phyloP scores from a whole-genome alignment of 768 basidiomycete species.

The Calvatia gigantea region DNA sequence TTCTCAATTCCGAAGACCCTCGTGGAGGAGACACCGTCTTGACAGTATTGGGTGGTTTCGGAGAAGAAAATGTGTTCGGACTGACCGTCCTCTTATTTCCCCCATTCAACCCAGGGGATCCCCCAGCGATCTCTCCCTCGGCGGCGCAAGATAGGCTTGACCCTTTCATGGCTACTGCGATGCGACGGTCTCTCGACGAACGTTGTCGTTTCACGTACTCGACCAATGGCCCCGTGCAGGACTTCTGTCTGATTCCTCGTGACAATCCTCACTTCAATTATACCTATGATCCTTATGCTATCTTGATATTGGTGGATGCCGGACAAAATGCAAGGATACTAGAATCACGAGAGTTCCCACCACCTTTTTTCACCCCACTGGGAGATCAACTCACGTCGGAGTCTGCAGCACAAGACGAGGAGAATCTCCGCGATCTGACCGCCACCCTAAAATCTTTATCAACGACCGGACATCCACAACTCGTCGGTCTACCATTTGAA shows the following conservation, averaged over 20 bases:
- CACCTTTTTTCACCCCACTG: slow-evolving; percentile 38
- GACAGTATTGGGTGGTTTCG: slow-evolving; percentile 74
- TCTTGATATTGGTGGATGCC: slow-evolving; percentile 58
- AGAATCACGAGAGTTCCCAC: slow-evolving; percentile 72
- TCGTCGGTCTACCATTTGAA: slow-evolving; percentile 2
- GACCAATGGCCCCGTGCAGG: slow-evolving; percentile 60
- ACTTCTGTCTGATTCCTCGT: slow-evolving; percentile 75
- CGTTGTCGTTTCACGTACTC: slow-evolving; percentile 53
- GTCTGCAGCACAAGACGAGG: not conserved
- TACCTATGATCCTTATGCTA: slow-evolving; percentile 62
- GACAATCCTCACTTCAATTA: slow-evolving; percentile 67
- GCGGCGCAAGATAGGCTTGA: slow-evolving; percentile 33
- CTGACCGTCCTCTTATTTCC: slow-evolving; percentile 70
- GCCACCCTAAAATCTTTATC: not conserved
- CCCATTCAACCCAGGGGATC: slow-evolving; percentile 52
- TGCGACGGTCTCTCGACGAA: slow-evolving; percentile 54
- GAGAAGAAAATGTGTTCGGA: slow-evolving; percentile 50
- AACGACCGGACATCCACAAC: not conserved
- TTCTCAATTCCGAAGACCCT: slow-evolving; percentile 60
- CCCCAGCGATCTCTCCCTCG: slow-evolving; percentile 25
- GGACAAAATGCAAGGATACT: slow-evolving; percentile 45
- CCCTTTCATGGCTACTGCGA: slow-evolving; percentile 54
- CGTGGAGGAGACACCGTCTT: slow-evolving; percentile 71
- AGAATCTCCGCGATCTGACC: not conserved
- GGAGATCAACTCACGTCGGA: not conserved